Conservation (phyloP, 192 early-diverging fungal species). For the Backusella parvicylindrica region DNA sequence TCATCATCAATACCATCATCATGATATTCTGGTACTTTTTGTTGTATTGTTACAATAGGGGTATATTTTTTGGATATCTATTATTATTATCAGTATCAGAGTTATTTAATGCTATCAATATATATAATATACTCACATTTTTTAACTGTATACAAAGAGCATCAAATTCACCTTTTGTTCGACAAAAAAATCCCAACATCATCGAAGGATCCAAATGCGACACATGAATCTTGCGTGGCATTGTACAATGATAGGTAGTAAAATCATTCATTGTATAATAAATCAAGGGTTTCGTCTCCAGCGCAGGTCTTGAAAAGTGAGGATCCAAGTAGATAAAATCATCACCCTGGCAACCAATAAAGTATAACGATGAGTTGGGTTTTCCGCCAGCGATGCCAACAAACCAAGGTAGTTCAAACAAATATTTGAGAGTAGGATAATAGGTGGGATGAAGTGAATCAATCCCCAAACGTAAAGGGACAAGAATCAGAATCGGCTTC, state of each 20-base stretch:
- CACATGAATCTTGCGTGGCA: slow-evolving; percentile 70
- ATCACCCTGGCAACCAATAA: slow-evolving; percentile 80
- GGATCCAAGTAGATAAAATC: slow-evolving; percentile 92
- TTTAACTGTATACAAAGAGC: slow-evolving; percentile 48
- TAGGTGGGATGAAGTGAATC: slow-evolving; percentile 87
- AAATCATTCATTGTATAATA: slow-evolving; percentile 59
- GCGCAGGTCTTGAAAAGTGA: slow-evolving; percentile 76
- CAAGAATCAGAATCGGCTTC: slow-evolving; percentile 76
- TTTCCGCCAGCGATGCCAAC: slow-evolving; percentile 93
- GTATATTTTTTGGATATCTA: slow-evolving; percentile 7
- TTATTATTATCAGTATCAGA: not conserved
- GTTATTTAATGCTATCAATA: not conserved
- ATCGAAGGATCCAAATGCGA: slow-evolving; percentile 88
- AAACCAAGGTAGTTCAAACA: slow-evolving; percentile 71
- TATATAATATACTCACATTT: not conserved
- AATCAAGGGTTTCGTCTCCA: slow-evolving; percentile 43
- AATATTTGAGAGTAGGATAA: slow-evolving; percentile 67
- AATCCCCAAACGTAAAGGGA: slow-evolving; percentile 89
- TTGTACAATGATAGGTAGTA: slow-evolving; percentile 79
- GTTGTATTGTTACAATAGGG: not conserved
- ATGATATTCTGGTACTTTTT: not conserved
- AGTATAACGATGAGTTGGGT: slow-evolving; percentile 94
- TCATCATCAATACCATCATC: not conserved
- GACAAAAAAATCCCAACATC: slow-evolving; percentile 87
- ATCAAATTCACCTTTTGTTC: slow-evolving; percentile 58